These are phyloP conservation scores for Jackrogersella multiformis DNA, from an alignment of 495 filamentous ascomycete species.

Conservation along the genomic window DNA sequence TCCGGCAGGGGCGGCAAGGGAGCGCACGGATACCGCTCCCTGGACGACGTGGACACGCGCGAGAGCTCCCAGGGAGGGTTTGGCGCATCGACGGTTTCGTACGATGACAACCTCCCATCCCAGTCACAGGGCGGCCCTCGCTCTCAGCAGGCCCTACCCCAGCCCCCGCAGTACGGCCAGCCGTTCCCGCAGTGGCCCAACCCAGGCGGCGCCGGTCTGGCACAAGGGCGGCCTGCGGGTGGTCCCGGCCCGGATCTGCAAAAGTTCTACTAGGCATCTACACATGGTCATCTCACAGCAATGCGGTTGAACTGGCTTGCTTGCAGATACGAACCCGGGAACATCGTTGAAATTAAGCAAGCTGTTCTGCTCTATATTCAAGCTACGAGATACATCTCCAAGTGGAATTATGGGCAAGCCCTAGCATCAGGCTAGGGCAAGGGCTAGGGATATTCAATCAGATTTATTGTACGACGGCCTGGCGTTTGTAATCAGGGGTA, in stretches of 20 bases:
- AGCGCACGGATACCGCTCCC: slow-evolving; percentile 58
- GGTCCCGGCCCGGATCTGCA: slow-evolving; percentile 41
- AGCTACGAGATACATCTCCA: neutral
- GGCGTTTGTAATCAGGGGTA: neutral
- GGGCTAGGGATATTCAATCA: no score
- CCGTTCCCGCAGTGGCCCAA: slow-evolving; percentile 40
- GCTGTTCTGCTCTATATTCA: no score
- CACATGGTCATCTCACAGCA: neutral
- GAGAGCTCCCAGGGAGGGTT: slow-evolving; percentile 48
- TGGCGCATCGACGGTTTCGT: slow-evolving; percentile 48
- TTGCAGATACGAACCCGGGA: neutral
- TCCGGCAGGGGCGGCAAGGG: slow-evolving; percentile 51
- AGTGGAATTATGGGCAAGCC: neutral
- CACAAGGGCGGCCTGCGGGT: slow-evolving; percentile 14
- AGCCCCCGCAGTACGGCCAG: slow-evolving; percentile 35
- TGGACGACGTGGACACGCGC: slow-evolving; percentile 56
- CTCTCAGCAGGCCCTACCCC: slow-evolving; percentile 21
- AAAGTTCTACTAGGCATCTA: slow-evolving; percentile 35
- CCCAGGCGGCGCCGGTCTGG: neutral
- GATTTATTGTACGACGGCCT: neutral
- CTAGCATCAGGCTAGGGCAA: neutral
- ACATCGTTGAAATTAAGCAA: neutral
- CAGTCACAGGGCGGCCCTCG: slow-evolving; percentile 29
- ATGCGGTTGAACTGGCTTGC: neutral
- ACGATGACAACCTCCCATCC: slow-evolving; percentile 50